These are phyloP conservation scores for Tetrahymena thermophila DNA, from an alignment of 73 alveolate genomes.

Conservation along the genomic window DNA sequence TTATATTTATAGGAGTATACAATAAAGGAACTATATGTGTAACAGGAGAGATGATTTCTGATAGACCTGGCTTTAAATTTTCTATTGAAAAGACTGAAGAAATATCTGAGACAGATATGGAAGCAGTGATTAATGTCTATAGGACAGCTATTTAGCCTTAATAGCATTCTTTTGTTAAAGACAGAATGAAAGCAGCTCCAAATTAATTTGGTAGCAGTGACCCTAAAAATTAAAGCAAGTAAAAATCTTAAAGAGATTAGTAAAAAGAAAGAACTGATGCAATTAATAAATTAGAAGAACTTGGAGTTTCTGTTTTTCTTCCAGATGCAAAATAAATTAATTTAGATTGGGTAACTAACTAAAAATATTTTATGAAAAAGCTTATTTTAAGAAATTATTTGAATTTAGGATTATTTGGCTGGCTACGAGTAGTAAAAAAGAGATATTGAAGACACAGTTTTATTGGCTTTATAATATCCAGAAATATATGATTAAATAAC, in stretches of 20 bases:
- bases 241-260: neutral
- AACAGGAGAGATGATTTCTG: constrained; percentile 64
- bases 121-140: constrained; percentile 55
- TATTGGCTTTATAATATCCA: constrained; percentile 71
- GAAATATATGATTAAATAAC: constrained; percentile 78
- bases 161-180: neutral
- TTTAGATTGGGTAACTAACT: constrained; percentile 56
- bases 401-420: constrained; percentile 69
- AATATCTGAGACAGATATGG: constrained; percentile 55
- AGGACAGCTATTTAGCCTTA: constrained; percentile 53
- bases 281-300: constrained; percentile 47
- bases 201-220: neutral
- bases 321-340: constrained; percentile 53
- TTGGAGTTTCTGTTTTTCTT: constrained; percentile 64
- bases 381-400: neutral
- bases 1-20: constrained; percentile 47
- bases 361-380: neutral
- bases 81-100: constrained; percentile 58
- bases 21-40: constrained; percentile 61
- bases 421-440: constrained; percentile 79
- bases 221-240: neutral
- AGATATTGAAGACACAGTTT: constrained; percentile 84
- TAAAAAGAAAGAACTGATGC: constrained; percentile 42
- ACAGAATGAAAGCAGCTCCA: neutral
- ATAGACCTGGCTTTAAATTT: constrained; percentile 55